Evolutionary conservation across 2,329 filamentous ascomycete genomes (phyloP), one percentile per base, ranked within the genome.

Genomic region (Fusarium siculi): DNA sequence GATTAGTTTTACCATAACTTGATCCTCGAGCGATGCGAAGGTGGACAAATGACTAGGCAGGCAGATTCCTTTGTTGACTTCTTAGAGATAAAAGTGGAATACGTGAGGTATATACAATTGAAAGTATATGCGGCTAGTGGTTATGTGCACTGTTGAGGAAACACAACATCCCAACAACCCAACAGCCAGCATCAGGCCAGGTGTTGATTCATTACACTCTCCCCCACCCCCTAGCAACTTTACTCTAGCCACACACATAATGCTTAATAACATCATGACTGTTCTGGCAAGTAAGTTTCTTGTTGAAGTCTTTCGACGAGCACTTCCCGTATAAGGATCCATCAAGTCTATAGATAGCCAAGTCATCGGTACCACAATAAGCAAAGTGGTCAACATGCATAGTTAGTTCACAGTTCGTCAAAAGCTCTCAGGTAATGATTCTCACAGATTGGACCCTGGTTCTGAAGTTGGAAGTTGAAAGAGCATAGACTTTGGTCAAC

Each of bases 401-500:
- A 4, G 30, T 50, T 3, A 50, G 46, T n/a, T 23, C 3, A 9
- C 0, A 14, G 14, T 18, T n/a, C 0, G 4, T 5, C 7, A 34
- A n/a, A 4, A 32, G 0, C 3, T 9, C 12, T 1, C 0, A 49
- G 15, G 12, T 9, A 10, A 0, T 7, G 9, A 10, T 34, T n/a
- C 46, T 50, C 10, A 50, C 47, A 50, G 30, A 50, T 32, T n/a
- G 47, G 1, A 12, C 47, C 47, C 21, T 50, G 47, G 21, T 32
- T n/a, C 15, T 50, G 28, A 2, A 50, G 21, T 3, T 50, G 30
- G 30, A 50, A 50, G 21, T 50, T 7, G 47, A 32, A 34, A n/a
- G 47, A 50, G 47, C 47, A 50, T 34, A 50, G 15, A 12, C 25
- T 32, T 32, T 50, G 28, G 7, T 32, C 30, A 7, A 34, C 47